Evolutionary conservation across 257 asterid genomes (phyloP), one percentile per base, ranked within the genome.

Genomic region (Nyctanthes arbortristis): DNA sequence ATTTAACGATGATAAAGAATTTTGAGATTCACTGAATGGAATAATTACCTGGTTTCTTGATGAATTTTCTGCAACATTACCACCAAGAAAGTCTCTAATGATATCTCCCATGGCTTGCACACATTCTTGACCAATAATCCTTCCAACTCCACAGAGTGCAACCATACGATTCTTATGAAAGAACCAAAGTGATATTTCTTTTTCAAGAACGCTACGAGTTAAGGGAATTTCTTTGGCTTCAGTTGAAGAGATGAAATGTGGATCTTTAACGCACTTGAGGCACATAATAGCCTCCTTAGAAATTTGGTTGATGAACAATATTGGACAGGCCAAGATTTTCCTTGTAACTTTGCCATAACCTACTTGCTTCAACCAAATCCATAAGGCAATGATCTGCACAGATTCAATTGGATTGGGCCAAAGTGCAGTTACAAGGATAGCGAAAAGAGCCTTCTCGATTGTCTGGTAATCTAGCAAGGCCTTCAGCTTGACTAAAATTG

Each of bases 271-370:
- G n/a, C n/a, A n/a, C n/a, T n/a, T n/a, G n/a, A n/a, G n/a, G n/a
- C n/a, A n/a, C n/a, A n/a, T n/a, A n/a, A 63, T 4, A n/a, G 91
- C 96, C 77, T 89, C 95, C 5, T 82, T 87, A 49, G 83, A 86
- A 66, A 82, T 67, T 40, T 66, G 69, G n/a, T 73, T 67, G 65
- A 87, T 73, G 7, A 82, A 8, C 28, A 57, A 14, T 2, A 25
- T 78, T 16, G 85, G 72, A 66, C 81, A 70, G 29, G 77, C 59
- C 47, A 73, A 45, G 55, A 90, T 63, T 61, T 32, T 81, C 59
- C 67, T 35, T 3, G 86, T 60, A 61, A 75, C 8, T 31, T 72
- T 57, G 70, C 65, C 57, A 56, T 60, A 61, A n/a, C 85, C 82
- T 2, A 27, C 7, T n/a, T 76, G 77, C 70, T 90, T 93, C 22